Conservation (phyloP, 148 eudicot species). For the Chenopodium formosanum region DNA sequence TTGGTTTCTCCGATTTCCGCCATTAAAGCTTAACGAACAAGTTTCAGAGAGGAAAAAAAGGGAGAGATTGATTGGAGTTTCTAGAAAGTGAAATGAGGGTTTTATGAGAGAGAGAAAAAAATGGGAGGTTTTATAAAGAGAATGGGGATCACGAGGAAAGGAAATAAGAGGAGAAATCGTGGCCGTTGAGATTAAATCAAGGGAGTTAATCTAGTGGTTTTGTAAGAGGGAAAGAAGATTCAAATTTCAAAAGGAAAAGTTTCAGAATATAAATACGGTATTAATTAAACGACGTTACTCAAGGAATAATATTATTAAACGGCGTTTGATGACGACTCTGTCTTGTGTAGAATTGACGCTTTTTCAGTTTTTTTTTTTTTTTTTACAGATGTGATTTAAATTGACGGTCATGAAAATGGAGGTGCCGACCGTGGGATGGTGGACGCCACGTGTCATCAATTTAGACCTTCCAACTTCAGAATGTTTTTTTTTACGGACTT, state of each 20-base stretch:
- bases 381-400: background rate
- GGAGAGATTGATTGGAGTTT: background rate
- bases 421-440: slow-evolving; percentile 6
- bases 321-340: slow-evolving; percentile 21
- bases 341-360: background rate
- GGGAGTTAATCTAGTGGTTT: background rate
- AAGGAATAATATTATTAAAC: background rate
- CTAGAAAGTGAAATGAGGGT: slow-evolving; percentile 13
- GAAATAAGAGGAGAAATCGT: background rate
- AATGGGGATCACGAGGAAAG: slow-evolving; percentile 21
- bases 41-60: background rate
- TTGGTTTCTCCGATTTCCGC: slow-evolving; percentile 27
- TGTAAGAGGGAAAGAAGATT: slow-evolving; percentile 10
- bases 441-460: slow-evolving; percentile 3
- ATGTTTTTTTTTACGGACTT: no score
- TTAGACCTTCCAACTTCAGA: no score
- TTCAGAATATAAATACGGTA: background rate
- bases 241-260: slow-evolving; percentile 18
- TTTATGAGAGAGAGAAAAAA: slow-evolving; percentile 14
- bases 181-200: slow-evolving; percentile 18
- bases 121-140: slow-evolving; percentile 18
- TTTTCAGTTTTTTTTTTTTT: background rate
- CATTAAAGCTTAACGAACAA: slow-evolving; percentile 25
- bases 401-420: slow-evolving; percentile 10
- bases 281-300: background rate